These are phyloP conservation scores for Leccinum longicurvipes DNA, from an alignment of 768 basidiomycete species.

Conservation along the genomic window DNA sequence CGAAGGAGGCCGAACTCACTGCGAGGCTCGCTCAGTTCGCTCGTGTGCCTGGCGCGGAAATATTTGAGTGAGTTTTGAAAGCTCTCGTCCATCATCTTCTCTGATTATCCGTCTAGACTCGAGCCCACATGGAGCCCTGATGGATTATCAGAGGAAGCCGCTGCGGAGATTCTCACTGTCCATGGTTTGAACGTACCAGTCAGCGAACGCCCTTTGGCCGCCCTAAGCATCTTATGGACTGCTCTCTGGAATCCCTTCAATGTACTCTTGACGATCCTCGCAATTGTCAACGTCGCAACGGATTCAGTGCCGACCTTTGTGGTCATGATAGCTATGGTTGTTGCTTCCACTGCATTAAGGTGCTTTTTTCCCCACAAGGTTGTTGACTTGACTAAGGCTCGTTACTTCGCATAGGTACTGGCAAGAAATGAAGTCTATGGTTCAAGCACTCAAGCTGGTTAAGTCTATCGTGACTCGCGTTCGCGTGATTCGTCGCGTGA, in stretches of 20 bases:
- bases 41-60: slow-evolving; percentile 16
- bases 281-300: slow-evolving; percentile 32
- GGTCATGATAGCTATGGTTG: slow-evolving; percentile 35
- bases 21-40: slow-evolving; percentile 27
- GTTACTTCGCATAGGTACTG: slow-evolving; percentile 19
- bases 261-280: slow-evolving; percentile 30
- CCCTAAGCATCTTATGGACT: slow-evolving; percentile 27
- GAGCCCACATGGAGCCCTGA: slow-evolving; percentile 25
- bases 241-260: slow-evolving; percentile 38
- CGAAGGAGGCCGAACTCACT: slow-evolving; percentile 22
- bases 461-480: slow-evolving; percentile 33
- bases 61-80: slow-evolving; percentile 23
- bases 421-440: slow-evolving; percentile 34
- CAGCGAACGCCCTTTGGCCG: slow-evolving; percentile 30
- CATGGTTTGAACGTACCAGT: slow-evolving; percentile 30
- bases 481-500: slow-evolving; percentile 28
- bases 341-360: slow-evolving; percentile 34
- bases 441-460: slow-evolving; percentile 33
- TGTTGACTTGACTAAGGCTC: neutral
- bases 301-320: slow-evolving; percentile 31
- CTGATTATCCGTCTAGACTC: slow-evolving; percentile 15
- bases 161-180: slow-evolving; percentile 14
- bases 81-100: neutral
- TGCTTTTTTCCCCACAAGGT: neutral
- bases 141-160: slow-evolving; percentile 23